Conservation (phyloP, 2,329 filamentous ascomycete species). For the Sporothrix euskadiensis region DNA sequence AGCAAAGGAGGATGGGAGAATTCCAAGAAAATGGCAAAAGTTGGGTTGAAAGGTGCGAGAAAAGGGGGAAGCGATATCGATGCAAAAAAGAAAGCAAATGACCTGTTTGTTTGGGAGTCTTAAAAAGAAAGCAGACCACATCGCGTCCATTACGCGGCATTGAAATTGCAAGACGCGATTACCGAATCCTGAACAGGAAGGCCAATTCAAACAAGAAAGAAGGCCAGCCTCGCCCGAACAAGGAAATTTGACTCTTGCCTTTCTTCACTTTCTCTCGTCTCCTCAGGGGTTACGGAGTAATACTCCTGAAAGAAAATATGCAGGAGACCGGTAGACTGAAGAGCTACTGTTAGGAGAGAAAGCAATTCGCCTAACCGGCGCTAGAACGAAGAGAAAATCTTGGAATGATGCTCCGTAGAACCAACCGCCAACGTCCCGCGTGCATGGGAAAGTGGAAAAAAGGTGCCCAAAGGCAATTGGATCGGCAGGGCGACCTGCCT, state of each 20-base stretch:
- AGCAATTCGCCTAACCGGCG: neutral
- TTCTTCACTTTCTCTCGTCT: neutral
- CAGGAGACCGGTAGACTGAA: neutral
- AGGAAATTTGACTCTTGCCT: neutral
- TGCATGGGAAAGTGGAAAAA: neutral
- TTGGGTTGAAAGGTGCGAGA: neutral
- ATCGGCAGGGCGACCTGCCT: slow-evolving; percentile 16
- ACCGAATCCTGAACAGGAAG: neutral
- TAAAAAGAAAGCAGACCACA: neutral
- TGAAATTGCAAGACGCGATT: slow-evolving; percentile 5
- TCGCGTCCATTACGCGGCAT: neutral
- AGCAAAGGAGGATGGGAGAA: neutral
- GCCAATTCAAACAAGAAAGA: neutral
- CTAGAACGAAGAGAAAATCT: neutral
- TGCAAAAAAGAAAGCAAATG: neutral
- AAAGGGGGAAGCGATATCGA: neutral
- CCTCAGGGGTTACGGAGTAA: neutral
- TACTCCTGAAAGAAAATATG: neutral
- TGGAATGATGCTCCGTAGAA: neutral
- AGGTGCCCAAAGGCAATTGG: neutral
- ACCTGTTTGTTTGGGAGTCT: neutral
- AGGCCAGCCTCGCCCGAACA: neutral
- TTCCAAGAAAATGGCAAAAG: neutral
- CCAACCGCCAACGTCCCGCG: too few species aligned
- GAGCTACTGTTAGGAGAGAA: neutral